Base-by-base conservation (phyloP, 441 rosid species). In the Hypseocharis bilobata region DNA sequence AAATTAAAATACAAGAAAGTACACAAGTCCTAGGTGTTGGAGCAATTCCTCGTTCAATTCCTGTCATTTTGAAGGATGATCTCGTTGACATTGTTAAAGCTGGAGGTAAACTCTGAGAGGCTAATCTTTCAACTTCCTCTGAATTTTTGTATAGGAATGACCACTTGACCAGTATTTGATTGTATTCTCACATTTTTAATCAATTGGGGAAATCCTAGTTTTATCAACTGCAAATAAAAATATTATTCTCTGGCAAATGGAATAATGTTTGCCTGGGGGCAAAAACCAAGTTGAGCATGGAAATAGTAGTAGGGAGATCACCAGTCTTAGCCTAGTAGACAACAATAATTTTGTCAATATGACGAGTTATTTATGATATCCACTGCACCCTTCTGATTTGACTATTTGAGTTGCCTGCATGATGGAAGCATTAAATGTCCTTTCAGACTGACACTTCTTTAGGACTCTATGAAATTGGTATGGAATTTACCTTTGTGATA, bases 81-180 rank as follows among this genome's bases (percentile, higher is more conserved):
- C 99, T 91, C 79, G 99, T 87, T 77, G 99, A 93, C 82, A 79
- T 78, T 63, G 87, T 91, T 71, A 91, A 88, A 82, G 93, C 99
- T 72, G 99, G 99, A 83, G 99, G 99, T 93, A 86, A 19, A 49
- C 64, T 66, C 49, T 56, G 32, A n/a, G 51, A 63, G 51, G 60
- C 63, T 47, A 65, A 32, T 29, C 58, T 61, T 70, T 55, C 38
- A 30, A 44, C 36, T 1, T 49, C 60, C 29, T 55, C 17, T 45
- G 14, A 28, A 29, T 66, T 49, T 58, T 20, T 66, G 22, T 19
- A 30, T 51, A 10, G 13, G 11, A 58, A 6, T 58, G 3, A 26
- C 6, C n/a, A n/a, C n/a, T n/a, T n/a, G n/a, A n/a, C n/a, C n/a
- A 55, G 25, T 26, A 1, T 25, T 0, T 8, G 7, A 17, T 51